Evolutionary conservation across 345 rosid genomes (phyloP), one percentile per base, ranked within the genome.

Genomic region (Pugionium cornutum): DNA sequence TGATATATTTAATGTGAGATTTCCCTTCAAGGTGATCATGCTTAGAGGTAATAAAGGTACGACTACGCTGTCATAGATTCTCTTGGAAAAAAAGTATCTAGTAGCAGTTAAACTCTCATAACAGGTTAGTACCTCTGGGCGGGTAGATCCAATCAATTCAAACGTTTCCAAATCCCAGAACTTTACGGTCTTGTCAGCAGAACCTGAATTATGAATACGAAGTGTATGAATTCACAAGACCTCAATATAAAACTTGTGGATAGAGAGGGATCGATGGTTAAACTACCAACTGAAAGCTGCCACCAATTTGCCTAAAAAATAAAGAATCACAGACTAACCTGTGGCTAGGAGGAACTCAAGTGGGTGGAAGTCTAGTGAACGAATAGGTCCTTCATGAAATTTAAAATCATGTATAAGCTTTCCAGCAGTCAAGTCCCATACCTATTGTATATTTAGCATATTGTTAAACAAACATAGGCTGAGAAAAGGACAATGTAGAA

Each of bases 121-220:
- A 63, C 63, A 70, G 59, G 45, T 26, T 65, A 58, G 66, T 85
- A 95, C 99, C 99, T 95, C 96, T 9, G 97, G 91, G 76, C 89
- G 79, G 42, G 92, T 30, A 67, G 97, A 87, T 73, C 97, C 99
- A 69, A 95, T 91, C 77, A 91, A 79, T 70, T 95, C 97, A 75
- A 91, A 95, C 18, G 95, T 95, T 81, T 95, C 97, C 86, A 91
- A 83, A 77, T 95, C 99, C 99, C 99, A 95, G 76, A 84, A 95
- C 78, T 91, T 95, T 55, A 95, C 97, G 0, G 99, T 95, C 80
- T 81, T 77, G 67, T 95, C 99, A 3, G 97, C 92, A 7, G 99
- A 95, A 74, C 99, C 99, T 95, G 95, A 64, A 82, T 58, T 66
- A 69, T 47, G 29, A 75, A 62, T 30, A 45, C 46, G 39, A 6